Conservation (phyloP, 2,329 filamentous ascomycete genomes). For the Penicillium sp. region DNA sequence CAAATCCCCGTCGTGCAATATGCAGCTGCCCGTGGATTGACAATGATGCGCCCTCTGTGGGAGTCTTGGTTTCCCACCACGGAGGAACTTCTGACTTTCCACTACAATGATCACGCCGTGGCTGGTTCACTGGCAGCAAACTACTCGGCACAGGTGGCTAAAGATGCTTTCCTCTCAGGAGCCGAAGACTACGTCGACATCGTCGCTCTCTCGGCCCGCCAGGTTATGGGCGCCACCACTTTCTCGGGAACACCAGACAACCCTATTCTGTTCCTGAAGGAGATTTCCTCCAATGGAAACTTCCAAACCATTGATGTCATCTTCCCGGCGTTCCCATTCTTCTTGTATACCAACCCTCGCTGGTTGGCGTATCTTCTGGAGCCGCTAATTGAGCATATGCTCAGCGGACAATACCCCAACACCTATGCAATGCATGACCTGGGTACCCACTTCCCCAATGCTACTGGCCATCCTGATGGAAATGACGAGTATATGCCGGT, state of each 20-base stretch:
- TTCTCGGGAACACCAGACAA: constrained; percentile 72
- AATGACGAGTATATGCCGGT: constrained; percentile 62
- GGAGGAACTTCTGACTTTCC: constrained; percentile 70
- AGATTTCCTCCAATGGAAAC: constrained; percentile 84
- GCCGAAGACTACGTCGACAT: constrained; percentile 78
- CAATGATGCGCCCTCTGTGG: constrained; percentile 80
- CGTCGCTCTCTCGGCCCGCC: constrained; percentile 75
- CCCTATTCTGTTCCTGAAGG: constrained; percentile 79
- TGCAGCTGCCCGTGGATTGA: constrained; percentile 74
- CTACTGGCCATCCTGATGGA: constrained; percentile 58
- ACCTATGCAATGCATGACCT: constrained; percentile 60
- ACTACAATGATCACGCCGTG: constrained; percentile 73
- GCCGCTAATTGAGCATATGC: constrained; percentile 78
- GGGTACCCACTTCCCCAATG: constrained; percentile 59
- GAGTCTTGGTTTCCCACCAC: constrained; percentile 70
- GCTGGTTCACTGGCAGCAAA: constrained; percentile 68
- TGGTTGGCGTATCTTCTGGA: constrained; percentile 81
- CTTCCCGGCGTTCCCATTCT: constrained; percentile 84
- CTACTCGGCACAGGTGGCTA: constrained; percentile 72
- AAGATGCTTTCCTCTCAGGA: constrained; percentile 74
- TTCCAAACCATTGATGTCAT: constrained; percentile 87
- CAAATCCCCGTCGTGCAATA: constrained; percentile 81
- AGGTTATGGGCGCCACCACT: constrained; percentile 77
- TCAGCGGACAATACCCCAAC: constrained; percentile 82
- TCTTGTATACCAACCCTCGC: constrained; percentile 79